phyloP scores from a whole-genome alignment of 257 asterid species.

The Jaltomata sinuosa region DNA sequence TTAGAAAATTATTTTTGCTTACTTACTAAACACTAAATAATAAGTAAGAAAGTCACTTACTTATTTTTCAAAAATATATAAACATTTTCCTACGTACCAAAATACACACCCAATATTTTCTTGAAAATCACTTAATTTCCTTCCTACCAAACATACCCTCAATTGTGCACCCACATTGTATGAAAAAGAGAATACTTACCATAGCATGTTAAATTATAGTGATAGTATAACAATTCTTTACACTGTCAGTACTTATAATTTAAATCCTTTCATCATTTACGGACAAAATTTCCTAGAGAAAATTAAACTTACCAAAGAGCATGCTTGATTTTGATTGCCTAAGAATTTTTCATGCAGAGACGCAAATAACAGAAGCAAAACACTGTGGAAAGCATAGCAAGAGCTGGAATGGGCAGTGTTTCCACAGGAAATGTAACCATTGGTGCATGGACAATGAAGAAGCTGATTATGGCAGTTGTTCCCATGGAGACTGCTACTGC shows the following conservation, averaged over 20 bases:
- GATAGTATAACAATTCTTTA: background rate
- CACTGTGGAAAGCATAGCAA: background rate
- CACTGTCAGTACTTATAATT: background rate
- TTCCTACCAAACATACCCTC: no score
- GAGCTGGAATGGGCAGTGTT: background rate
- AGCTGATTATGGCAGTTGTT: background rate
- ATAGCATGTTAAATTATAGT: background rate
- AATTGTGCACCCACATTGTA: no score
- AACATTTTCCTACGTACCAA: no score
- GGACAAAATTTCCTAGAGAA: background rate
- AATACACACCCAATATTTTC: no score
- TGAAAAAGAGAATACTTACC: no score
- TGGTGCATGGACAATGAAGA: background rate
- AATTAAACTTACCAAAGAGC: background rate
- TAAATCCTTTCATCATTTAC: background rate
- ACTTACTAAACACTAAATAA: no score
- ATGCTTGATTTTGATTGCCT: background rate
- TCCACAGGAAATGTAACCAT: background rate
- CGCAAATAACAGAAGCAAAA: background rate
- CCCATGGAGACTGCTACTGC: background rate
- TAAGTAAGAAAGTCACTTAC: no score
- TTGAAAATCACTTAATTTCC: no score
- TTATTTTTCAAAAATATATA: no score
- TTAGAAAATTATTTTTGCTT: no score
- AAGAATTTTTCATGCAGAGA: background rate